Percentiles rank a stretch among this genome's conserved stretches.
Conservation (phyloP, 176 grass and related monocot species). For the Luzula sylvatica region DNA sequence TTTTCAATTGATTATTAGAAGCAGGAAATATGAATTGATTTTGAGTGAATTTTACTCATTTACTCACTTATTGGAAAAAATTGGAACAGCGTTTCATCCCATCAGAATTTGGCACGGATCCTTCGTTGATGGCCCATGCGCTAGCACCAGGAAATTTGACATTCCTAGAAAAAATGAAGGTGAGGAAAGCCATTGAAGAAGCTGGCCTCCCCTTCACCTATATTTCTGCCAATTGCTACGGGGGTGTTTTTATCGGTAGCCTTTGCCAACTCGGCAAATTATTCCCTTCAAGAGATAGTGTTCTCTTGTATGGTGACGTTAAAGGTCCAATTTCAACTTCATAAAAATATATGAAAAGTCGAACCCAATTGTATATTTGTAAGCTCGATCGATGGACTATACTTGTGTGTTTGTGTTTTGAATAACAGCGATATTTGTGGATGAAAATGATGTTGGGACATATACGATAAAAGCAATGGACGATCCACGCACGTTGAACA, state of each 20-base stretch:
- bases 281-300: slow-evolving; percentile 43
- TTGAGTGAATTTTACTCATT: background rate
- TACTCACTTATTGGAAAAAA: background rate
- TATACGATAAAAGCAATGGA: slow-evolving; percentile 43
- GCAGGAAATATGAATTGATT: background rate
- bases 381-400: background rate
- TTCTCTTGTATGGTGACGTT: slow-evolving; percentile 30
- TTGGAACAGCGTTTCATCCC: slow-evolving; percentile 37
- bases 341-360: too few species aligned
- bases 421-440: slow-evolving; percentile 16
- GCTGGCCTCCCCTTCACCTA: slow-evolving; percentile 49
- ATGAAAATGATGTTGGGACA: slow-evolving; percentile 36
- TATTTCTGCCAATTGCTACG: slow-evolving; percentile 40
- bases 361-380: background rate
- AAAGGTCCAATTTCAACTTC: slow-evolving; percentile 5
- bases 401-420: too few species aligned
- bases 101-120: slow-evolving; percentile 59
- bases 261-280: slow-evolving; percentile 26
- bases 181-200: slow-evolving; percentile 40
- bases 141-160: slow-evolving; percentile 29
- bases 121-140: slow-evolving; percentile 37
- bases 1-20: background rate
- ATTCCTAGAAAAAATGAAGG: slow-evolving; percentile 37
- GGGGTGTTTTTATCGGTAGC: slow-evolving; percentile 15
- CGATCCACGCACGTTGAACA: slow-evolving; percentile 46